Evolutionary conservation across 805 yeast genomes (phyloP).

Genomic region (Cyberlindnera subsufficiens): DNA sequence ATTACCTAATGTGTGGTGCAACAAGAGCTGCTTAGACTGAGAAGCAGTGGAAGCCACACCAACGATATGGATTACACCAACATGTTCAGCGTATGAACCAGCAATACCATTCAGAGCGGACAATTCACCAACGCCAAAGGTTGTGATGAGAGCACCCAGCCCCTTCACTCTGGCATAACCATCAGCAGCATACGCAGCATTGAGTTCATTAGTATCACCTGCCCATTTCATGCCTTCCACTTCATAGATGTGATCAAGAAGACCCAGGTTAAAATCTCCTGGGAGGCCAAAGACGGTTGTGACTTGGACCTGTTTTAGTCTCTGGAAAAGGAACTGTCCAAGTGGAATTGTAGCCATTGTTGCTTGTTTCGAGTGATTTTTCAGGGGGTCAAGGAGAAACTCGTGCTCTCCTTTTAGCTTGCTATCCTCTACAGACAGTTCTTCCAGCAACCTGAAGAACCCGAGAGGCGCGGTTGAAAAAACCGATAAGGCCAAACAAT

Average conservation of each 20-base stretch:
- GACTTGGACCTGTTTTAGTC: constrained; percentile 65
- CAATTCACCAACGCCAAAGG: constrained; percentile 87
- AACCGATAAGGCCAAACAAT: no score
- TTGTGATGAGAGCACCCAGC: constrained; percentile 65
- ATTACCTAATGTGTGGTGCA: constrained; percentile 79
- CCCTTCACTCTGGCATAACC: constrained; percentile 81
- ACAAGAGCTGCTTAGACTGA: constrained; percentile 59
- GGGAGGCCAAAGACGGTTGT: constrained; percentile 72
- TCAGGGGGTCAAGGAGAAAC: no score
- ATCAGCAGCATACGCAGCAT: constrained; percentile 83
- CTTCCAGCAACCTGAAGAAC: no score
- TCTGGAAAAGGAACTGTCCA: constrained; percentile 71
- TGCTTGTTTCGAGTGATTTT: background rate
- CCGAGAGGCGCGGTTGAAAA: no score
- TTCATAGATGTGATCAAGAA: constrained; percentile 64
- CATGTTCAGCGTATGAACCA: constrained; percentile 84
- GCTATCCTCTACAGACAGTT: no score
- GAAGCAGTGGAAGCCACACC: constrained; percentile 77
- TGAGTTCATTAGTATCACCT: constrained; percentile 53
- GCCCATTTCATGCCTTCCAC: constrained; percentile 73
- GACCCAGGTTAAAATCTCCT: constrained; percentile 72
- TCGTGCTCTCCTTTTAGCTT: no score
- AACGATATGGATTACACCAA: constrained; percentile 74
- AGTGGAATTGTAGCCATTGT: constrained; percentile 39
- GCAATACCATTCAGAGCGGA: constrained; percentile 80